Base-by-base conservation (phyloP, 805 yeast species). In the Ogataea zsoltii region DNA sequence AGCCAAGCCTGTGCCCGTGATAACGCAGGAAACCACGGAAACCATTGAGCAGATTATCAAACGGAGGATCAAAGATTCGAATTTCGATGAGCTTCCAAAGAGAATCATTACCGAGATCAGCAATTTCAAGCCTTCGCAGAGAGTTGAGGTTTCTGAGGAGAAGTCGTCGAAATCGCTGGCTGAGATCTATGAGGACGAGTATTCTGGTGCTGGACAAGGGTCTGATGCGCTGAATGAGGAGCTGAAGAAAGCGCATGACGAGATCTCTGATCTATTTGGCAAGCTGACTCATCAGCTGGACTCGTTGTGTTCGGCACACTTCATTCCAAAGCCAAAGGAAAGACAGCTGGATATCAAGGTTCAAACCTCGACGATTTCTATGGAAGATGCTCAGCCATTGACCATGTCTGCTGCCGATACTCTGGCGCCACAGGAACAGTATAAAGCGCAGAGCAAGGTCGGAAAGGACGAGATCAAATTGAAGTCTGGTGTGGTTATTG, bases 331-430 rank as follows among this genome's bases (percentile, higher is more conserved):
- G 66, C 96, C 96, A 14, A 81, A 87, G 31, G 83, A 87, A 63
- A 85, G 88, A 56, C 69, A 83, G 17, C 70, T 92, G 50, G 90
- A 87, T 46, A 83, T 94, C 60, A 88, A 85, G 62, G 88, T 90
- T 31, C 85, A 91, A 45, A 75, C 87, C 0, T 83, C 96, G 4
- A 77, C 96, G 2, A 84, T 94, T 40, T 61, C 84, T 2, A 88
- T 92, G 96, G 99, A 92, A 68, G 98, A 94, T 61, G 94, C 97
- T 1, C 97, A 90, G 69, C 99, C 99, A 40, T 74, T 88, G 46
- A 83, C 90, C 30, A 74, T 87, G 69, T 80, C 94, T 2, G 70
- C 78, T 28, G 88, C 83, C 17, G 71, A 83, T 12, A 79, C 86
- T 39, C 74, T 94, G 57, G 99, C 99, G 2, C 99, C 99, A 32